These are phyloP conservation scores for Phaeophleospora eucalypticola DNA, from an alignment of 2,329 filamentous ascomycete genomes.

Conservation along the genomic window DNA sequence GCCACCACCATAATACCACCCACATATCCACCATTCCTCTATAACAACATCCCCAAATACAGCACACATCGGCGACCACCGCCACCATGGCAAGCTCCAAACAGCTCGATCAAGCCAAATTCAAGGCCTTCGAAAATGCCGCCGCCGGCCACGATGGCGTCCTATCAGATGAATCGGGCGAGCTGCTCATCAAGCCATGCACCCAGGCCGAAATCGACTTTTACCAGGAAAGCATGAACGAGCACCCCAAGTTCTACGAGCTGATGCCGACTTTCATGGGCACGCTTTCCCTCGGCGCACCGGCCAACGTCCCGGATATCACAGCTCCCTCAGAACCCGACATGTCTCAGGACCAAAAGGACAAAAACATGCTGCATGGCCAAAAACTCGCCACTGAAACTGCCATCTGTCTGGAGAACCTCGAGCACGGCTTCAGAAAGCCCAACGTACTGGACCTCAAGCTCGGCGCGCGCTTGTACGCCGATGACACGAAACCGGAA, in stretches of 20 bases:
- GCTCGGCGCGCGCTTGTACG: conserved; percentile 81
- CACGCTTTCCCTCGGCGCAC: conserved; percentile 64
- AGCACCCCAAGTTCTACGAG: conserved; percentile 68
- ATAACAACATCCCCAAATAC: not conserved
- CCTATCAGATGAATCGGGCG: conserved; percentile 75
- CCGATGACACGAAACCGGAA: conserved; percentile 59
- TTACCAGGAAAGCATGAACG: conserved; percentile 67
- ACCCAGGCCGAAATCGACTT: conserved; percentile 81
- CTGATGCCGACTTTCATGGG: conserved; percentile 86
- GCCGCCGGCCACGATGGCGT: conserved; percentile 90
- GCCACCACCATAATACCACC: not conserved
- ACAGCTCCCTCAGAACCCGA: conserved; percentile 18
- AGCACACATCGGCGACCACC: not conserved
- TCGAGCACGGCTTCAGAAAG: conserved; percentile 71
- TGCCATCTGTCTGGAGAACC: conserved; percentile 81
- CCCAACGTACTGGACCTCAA: conserved; percentile 95
- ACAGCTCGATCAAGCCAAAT: conserved; percentile 56
- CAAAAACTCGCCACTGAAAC: conserved; percentile 69
- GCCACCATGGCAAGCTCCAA: conserved; percentile 9
- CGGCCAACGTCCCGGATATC: conserved; percentile 18
- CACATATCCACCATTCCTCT: not conserved
- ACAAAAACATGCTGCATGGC: conserved; percentile 48
- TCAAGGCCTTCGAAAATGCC: conserved; percentile 68
- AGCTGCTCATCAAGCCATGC: conserved; percentile 91
- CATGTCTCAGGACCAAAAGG: conserved; percentile 29